Evolutionary conservation across 169 alveolate genomes (phyloP), one percentile per base, ranked within the genome.

Genomic region (Eimeria necatrix): DNA sequence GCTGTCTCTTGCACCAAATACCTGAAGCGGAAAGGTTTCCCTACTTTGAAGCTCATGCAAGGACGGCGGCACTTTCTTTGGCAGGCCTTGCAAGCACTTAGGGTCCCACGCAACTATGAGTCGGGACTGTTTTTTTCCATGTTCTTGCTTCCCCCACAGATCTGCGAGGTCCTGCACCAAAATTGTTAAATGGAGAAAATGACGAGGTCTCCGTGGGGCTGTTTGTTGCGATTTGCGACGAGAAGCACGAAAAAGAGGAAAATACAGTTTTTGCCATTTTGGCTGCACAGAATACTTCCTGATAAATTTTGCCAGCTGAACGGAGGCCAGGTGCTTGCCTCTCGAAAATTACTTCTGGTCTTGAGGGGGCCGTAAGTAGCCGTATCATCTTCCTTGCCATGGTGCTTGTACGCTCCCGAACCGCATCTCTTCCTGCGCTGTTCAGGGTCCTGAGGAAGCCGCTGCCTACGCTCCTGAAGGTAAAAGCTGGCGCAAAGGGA

Each of bases 401-500:
- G 80, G n/a, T 16, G 74, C 49, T 59, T 46, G 60, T 76, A 9
- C 32, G 73, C 60, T 46, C 51, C 24, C 14, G 49, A 7, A 41
- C 73, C 92, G 78, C 92, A 84, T 2, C 78, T 22, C 48, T 84
- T 49, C 48, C 32, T 56, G 80, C 92, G 92, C 26, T 32, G 14
- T 84, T 24, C 92, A 18, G 92, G 92, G n/a, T 84, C 24, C 53
- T 32, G 60, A 2, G 92, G 92, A n/a, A 84, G 60, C 60, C 80
- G 78, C 12, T 59, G 74, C 61, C 92, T 78, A 20, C 92, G 24
- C 14, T 84, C 92, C 68, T 84, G 92, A 4, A 84, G 92, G 78
- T 60, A 84, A 78, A 84, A 84, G 51, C 92, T 84, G 78, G 61
- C 78, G 60, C 92, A 84, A 61, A 84, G 92, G 41, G 92, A 53